phyloP scores from a whole-genome alignment of 768 basidiomycete species.

The Russula sp. region DNA sequence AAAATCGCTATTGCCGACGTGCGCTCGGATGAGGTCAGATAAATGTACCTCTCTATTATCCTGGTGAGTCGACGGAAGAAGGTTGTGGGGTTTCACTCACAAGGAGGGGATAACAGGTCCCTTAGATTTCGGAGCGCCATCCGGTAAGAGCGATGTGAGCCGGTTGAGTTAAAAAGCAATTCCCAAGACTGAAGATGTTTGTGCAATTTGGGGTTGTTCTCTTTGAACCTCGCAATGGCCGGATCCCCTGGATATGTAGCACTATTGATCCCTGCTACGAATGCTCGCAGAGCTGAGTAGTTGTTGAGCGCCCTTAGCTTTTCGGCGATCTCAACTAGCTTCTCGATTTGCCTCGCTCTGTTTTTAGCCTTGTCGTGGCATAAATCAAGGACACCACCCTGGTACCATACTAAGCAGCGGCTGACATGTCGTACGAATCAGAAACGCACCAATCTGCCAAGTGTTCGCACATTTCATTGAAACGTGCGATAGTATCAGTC shows the following conservation, averaged over 20 bases:
- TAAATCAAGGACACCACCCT: constrained; percentile 93
- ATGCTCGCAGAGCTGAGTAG: constrained; percentile 87
- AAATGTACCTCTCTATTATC: constrained; percentile 78
- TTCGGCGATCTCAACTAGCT: constrained; percentile 80
- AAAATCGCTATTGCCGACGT: constrained; percentile 79
- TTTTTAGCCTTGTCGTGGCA: constrained; percentile 75
- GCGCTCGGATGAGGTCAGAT: constrained; percentile 82
- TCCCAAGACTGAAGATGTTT: constrained; percentile 83
- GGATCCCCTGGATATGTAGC: constrained; percentile 75
- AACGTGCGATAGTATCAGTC: constrained; percentile 66
- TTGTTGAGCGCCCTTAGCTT: constrained; percentile 82
- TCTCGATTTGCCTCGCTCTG: constrained; percentile 82
- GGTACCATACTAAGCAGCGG: constrained; percentile 15
- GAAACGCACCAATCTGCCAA: constrained; percentile 68
- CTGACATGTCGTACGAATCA: constrained; percentile 23
- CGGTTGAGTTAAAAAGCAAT: constrained; percentile 73
- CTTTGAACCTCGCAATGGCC: constrained; percentile 71
- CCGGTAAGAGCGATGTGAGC: constrained; percentile 88
- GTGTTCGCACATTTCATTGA: constrained; percentile 77
- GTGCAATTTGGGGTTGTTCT: constrained; percentile 60
- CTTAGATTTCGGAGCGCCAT: constrained; percentile 80
- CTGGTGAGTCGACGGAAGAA: constrained; percentile 23
- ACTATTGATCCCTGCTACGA: constrained; percentile 90
- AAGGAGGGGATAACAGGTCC: constrained; percentile 85
- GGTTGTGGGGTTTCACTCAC: constrained; percentile 39